A percentile compares a stretch with the other conserved stretches of the same genome.
phyloP scores from a whole-genome alignment of 2,329 filamentous ascomycete genomes.

The Stagonosporopsis vannaccii region DNA sequence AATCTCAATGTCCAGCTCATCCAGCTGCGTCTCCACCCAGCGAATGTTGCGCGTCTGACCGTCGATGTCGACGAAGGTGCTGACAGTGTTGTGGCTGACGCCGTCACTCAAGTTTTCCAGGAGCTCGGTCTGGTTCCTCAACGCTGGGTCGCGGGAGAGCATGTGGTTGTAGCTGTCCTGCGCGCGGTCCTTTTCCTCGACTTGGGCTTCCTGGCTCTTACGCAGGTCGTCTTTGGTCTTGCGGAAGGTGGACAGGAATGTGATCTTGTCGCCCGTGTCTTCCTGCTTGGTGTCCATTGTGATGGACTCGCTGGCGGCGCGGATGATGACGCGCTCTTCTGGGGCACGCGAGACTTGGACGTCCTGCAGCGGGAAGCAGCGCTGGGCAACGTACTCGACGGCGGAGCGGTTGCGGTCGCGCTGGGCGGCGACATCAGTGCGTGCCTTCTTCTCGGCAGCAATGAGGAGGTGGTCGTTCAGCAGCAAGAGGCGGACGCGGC shows the following conservation, averaged over 20 bases:
- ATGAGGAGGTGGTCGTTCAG: slow-evolving; percentile 94
- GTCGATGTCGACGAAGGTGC: slow-evolving; percentile 91
- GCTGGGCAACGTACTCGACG: slow-evolving; percentile 84
- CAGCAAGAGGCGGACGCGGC: slow-evolving; percentile 89
- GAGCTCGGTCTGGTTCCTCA: slow-evolving; percentile 80
- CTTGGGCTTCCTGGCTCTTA: slow-evolving; percentile 83
- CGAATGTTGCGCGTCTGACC: slow-evolving; percentile 95
- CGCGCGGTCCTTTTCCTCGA: slow-evolving; percentile 83
- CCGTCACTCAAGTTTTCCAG: slow-evolving; percentile 74
- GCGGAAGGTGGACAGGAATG: slow-evolving; percentile 85
- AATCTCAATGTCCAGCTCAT: slow-evolving; percentile 95
- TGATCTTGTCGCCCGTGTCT: slow-evolving; percentile 78
- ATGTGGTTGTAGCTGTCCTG: slow-evolving; percentile 88
- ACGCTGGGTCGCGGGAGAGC: slow-evolving; percentile 76
- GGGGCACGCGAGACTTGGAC: slow-evolving; percentile 88
- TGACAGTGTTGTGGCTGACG: slow-evolving; percentile 73
- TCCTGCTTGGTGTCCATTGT: slow-evolving; percentile 91
- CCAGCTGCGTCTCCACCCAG: slow-evolving; percentile 94
- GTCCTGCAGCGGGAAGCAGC: slow-evolving; percentile 92
- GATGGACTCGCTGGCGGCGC: slow-evolving; percentile 88
- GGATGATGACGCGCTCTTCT: slow-evolving; percentile 75
- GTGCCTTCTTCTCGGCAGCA: slow-evolving; percentile 92
- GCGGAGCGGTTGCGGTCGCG: slow-evolving; percentile 50
- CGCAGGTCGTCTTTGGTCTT: slow-evolving; percentile 93
- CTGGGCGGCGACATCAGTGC: slow-evolving; percentile 69